These are phyloP conservation scores for Eucalyptus globulus DNA, from an alignment of 345 rosid species.

Conservation along the genomic window DNA sequence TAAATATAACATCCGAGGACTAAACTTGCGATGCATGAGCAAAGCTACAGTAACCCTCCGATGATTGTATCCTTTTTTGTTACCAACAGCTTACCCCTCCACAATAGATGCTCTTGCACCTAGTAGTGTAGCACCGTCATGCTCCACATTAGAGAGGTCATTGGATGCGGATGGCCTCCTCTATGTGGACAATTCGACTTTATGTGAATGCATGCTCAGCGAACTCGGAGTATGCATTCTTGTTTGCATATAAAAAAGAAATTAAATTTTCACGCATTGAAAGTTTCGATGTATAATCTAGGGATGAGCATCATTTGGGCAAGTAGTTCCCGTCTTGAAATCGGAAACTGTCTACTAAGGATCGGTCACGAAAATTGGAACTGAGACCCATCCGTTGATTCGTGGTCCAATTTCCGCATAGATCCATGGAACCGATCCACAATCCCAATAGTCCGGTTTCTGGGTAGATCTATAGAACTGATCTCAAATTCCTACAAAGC, in stretches of 20 bases:
- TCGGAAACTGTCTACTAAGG: no score
- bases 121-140: neutral
- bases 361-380: accelerated
- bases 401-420: accelerated
- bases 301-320: no score
- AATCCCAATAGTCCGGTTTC: no score
- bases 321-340: no score
- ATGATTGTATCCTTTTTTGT: neutral
- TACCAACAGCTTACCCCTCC: neutral
- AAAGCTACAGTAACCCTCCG: neutral
- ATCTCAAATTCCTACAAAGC: no score
- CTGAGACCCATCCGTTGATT: accelerated
- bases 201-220: neutral
- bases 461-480: accelerated
- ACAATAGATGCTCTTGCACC: neutral
- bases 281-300: neutral
- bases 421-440: no score
- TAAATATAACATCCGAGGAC: neutral
- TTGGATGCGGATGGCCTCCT: neutral
- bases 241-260: neutral
- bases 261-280: neutral
- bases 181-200: neutral
- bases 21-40: neutral
- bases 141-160: neutral
- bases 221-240: neutral